Evolutionary conservation across 352 stramenopile species (phyloP).

Genomic region (Phytophthora pistaciae): DNA sequence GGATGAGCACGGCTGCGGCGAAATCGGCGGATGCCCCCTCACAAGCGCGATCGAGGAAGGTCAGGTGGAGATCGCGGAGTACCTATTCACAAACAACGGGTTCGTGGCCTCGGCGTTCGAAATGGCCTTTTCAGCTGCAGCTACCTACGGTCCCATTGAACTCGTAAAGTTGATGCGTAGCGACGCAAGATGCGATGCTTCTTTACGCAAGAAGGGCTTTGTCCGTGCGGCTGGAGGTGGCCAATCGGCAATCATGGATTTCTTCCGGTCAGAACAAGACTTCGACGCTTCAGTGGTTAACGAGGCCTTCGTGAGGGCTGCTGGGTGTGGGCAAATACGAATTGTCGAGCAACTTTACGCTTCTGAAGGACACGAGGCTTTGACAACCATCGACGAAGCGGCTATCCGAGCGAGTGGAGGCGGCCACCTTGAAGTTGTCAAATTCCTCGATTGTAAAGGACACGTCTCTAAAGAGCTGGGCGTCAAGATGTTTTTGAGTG

Average conservation of each 20-base stretch:
- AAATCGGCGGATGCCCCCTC: not conserved
- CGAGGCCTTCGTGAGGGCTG: not conserved
- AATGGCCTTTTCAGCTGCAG: conserved; percentile 1
- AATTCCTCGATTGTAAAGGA: not conserved
- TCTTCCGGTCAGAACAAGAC: conserved; percentile 3
- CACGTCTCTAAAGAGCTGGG: not conserved
- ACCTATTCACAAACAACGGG: conserved; percentile 1
- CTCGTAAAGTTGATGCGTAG: conserved; percentile 1
- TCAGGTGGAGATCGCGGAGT: conserved; percentile 2
- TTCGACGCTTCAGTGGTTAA: not conserved
- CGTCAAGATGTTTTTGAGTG: not conserved
- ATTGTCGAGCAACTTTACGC: not conserved
- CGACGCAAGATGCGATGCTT: not conserved
- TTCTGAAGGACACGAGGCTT: not conserved
- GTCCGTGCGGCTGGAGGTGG: not conserved
- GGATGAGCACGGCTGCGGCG: not conserved
- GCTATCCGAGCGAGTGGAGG: not conserved
- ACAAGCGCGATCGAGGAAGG: conserved; percentile 3
- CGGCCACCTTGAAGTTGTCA: conserved; percentile 4
- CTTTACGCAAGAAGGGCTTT: not conserved
- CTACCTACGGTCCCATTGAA: not conserved
- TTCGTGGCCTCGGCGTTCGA: not conserved
- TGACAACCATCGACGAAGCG: not conserved
- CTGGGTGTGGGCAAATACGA: not conserved
- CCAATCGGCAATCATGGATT: not conserved